Evolutionary conservation across 306 rosid genomes (phyloP).

Genomic region (Vigna trinervia): DNA sequence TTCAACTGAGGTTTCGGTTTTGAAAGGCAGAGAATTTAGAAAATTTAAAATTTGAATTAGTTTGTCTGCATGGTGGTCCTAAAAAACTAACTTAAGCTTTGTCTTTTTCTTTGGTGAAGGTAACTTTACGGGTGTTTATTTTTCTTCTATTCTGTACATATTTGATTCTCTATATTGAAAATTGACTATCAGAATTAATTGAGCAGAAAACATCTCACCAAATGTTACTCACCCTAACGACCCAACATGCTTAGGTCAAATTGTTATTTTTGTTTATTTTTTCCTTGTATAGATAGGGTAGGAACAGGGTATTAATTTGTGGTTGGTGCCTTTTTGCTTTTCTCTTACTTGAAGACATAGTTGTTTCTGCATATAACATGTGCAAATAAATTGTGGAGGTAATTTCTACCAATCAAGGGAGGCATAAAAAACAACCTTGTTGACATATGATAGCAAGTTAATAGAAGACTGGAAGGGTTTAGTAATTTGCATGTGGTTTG

Average conservation of each 20-base stretch:
- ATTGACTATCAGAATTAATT: not conserved
- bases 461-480: conserved; percentile 40
- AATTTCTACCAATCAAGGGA: conserved; percentile 18
- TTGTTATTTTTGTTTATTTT: conserved; percentile 13
- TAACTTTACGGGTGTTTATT: not conserved
- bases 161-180: not conserved
- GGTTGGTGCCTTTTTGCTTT: conserved; percentile 20
- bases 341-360: conserved; percentile 12
- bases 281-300: conserved; percentile 11
- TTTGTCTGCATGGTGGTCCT: not conserved
- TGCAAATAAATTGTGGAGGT: conserved; percentile 29
- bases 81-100: not conserved
- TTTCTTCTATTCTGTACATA: not conserved
- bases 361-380: conserved; percentile 32
- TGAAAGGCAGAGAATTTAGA: not conserved
- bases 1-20: conserved; percentile 5
- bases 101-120: not conserved
- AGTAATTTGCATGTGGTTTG: conserved; percentile 36
- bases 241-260: conserved; percentile 28
- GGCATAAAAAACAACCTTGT: conserved; percentile 26
- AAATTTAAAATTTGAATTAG: not conserved
- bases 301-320: conserved; percentile 32
- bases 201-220: conserved; percentile 3
- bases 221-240: conserved; percentile 4
- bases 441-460: conserved; percentile 40